These are phyloP conservation scores for Calonectria henricotiae DNA, from an alignment of 2,329 filamentous ascomycete genomes.

Conservation along the genomic window DNA sequence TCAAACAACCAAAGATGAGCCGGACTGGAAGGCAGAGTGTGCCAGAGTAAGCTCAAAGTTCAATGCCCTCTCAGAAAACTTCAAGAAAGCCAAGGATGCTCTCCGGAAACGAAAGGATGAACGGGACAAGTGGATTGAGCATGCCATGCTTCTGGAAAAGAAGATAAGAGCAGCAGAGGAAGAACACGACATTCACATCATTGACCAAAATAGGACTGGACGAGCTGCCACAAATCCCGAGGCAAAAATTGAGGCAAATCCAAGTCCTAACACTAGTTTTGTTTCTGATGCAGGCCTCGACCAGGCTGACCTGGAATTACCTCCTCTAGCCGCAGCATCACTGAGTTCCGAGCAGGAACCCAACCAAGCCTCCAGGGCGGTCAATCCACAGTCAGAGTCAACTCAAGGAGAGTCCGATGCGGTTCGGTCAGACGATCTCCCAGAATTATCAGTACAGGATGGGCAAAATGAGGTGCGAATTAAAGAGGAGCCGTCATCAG, in stretches of 20 bases:
- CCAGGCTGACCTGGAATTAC: conserved; percentile 51
- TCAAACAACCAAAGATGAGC: conserved; percentile 30
- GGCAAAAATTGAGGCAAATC: conserved; percentile 32
- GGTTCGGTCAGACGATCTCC: conserved; percentile 47
- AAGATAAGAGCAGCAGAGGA: conserved; percentile 64
- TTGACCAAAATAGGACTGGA: conserved; percentile 42
- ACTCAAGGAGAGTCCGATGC: conserved; percentile 54
- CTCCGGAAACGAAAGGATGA: conserved; percentile 62
- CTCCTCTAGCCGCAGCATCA: conserved; percentile 49
- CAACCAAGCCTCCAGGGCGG: conserved; percentile 5
- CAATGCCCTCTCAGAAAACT: conserved; percentile 60
- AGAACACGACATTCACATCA: conserved; percentile 56
- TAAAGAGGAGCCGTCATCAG: conserved; percentile 72
- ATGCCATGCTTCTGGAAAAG: conserved; percentile 62
- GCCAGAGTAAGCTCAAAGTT: conserved; percentile 61
- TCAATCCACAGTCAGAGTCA: conserved; percentile 50
- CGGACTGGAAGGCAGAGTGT: conserved; percentile 56
- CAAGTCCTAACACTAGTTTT: conserved; percentile 45
- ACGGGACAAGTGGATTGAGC: conserved; percentile 64
- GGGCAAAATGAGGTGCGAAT: conserved; percentile 49
- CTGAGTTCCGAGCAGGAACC: conserved; percentile 33
- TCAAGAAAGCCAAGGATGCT: conserved; percentile 61
- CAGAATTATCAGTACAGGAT: conserved; percentile 42
- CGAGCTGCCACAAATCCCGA: conserved; percentile 37
- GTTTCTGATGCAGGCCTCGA: conserved; percentile 49